Evolutionary conservation across 495 filamentous ascomycete genomes (phyloP).

Genomic region (Amniculicola lignicola): DNA sequence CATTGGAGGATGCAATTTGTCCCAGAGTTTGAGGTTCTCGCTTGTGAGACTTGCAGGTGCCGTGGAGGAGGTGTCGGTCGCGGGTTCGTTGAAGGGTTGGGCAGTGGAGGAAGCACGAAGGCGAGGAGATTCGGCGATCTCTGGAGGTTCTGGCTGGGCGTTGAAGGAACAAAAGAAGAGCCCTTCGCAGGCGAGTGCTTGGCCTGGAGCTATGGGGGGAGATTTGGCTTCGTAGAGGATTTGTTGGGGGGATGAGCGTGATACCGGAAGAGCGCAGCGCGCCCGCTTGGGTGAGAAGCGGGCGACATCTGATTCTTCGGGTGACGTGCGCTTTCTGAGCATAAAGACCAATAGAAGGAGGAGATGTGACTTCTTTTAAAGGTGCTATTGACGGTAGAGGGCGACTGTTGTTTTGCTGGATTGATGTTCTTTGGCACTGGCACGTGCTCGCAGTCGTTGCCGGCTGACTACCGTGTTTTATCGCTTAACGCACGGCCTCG

Average conservation of each 20-base stretch:
- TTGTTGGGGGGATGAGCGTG: conserved; percentile 3
- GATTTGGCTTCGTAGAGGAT: conserved; percentile 12
- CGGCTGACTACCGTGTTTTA: too few relatives aligned
- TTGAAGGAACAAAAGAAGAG: conserved; percentile 9
- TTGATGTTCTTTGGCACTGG: not conserved
- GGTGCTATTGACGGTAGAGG: conserved; percentile 9
- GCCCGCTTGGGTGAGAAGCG: conserved; percentile 18
- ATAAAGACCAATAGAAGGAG: conserved; percentile 17
- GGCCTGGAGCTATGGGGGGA: conserved; percentile 8
- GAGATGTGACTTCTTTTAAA: conserved; percentile 1
- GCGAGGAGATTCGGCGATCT: conserved; percentile 10
- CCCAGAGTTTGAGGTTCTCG: conserved; percentile 17
- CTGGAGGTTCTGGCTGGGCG: conserved; percentile 7
- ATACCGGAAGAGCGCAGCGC: conserved; percentile 16
- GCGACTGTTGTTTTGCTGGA: conserved; percentile 4
- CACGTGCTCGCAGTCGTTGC: conserved; percentile 5
- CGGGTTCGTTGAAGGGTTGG: conserved; percentile 6
- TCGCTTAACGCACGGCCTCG: too few relatives aligned
- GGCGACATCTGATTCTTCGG: conserved; percentile 17
- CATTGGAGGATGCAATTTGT: conserved; percentile 13
- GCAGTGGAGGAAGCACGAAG: conserved; percentile 7
- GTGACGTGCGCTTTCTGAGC: conserved; percentile 16
- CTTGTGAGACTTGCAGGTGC: conserved; percentile 16
- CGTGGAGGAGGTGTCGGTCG: conserved; percentile 7
- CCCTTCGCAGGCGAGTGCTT: not conserved